These are phyloP conservation scores for Dittrichia graveolens DNA, from an alignment of 129 eudicot genomes.

Conservation along the genomic window DNA sequence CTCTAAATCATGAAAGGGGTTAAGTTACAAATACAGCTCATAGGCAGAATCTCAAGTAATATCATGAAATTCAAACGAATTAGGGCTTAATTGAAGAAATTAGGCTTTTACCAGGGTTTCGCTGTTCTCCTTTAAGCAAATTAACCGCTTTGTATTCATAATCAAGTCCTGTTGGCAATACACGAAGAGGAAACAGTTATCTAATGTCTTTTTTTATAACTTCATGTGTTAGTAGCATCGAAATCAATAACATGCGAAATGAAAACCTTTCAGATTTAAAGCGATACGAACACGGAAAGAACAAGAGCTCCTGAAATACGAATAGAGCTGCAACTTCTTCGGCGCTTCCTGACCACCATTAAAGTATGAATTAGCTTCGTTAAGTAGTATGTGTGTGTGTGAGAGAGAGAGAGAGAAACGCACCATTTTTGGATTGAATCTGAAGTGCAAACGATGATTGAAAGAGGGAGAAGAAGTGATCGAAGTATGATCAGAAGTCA, in stretches of 20 bases:
- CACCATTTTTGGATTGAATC: background rate
- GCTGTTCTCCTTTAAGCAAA: constrained; percentile 78
- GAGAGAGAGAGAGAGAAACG: background rate
- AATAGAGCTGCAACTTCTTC: constrained; percentile 68
- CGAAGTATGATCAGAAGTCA: background rate
- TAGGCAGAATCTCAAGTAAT: background rate
- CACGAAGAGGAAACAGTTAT: constrained; percentile 1
- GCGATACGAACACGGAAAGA: constrained; percentile 89
- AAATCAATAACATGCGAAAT: background rate
- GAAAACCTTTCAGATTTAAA: constrained; percentile 73
- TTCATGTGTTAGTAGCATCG: background rate
- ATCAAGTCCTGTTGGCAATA: constrained; percentile 59
- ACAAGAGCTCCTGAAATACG: constrained; percentile 73
- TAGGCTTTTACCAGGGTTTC: constrained; percentile 50
- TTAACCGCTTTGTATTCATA: constrained; percentile 80
- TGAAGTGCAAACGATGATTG: background rate
- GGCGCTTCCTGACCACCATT: constrained; percentile 35
- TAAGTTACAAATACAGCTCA: constrained; percentile 10
- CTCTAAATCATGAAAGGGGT: constrained; percentile 37
- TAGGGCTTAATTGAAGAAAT: background rate
- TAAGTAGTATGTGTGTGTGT: background rate
- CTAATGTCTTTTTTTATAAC: too few species aligned
- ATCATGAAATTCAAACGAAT: background rate
- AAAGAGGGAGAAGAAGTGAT: background rate
- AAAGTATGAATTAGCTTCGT: too few species aligned